Base-by-base conservation (phyloP, 371 early-diverging fungal species). In the Lichtheimia hyalospora region DNA sequence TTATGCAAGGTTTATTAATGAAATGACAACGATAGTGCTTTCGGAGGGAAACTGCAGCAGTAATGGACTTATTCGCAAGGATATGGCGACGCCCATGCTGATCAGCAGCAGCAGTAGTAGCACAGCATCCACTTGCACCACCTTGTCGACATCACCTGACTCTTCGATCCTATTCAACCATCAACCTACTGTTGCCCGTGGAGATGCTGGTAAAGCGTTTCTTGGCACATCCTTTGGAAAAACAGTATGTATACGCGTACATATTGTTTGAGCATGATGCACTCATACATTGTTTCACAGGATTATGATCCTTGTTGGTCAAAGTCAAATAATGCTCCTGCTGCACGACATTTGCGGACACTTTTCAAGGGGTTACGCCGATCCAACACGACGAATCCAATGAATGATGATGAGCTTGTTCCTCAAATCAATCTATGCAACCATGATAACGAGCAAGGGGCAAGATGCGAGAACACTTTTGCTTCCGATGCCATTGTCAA, bases 401-500 rank as follows among this genome's bases (percentile, higher is more conserved):
- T 57, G 14, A 52, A 46, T 52, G 64, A 54, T 10, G 58, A 21
- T 21, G 46, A 46, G 6, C 21, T 57, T 14, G 51, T 57, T 21
- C 68, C 70, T 8, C 68, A 70, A 10, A 79, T 75, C 21, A 79
- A 68, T 48, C 70, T 75, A 49, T 74, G 62, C 44, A 69, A 68
- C 28, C 63, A 75, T 21, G 75, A 71, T 24, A 67, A 70, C 21
- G 55, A 46, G 2, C 51, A 57, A 2, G 58, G 40, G 7, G 62
- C 56, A 12, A 53, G 57, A 10, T 57, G 62, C 48, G 70, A 69
- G 23, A 61, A 70, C 16, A 34, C 46, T 8, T 81, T 76, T 76
- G 84, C 80, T 13, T 71, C 75, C 0, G 75, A 81, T 61, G 80
- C 81, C 7, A 73, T 67, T 49, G 82, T 84, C 3, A 68, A 77